Evolutionary conservation across 192 early-diverging fungal genomes (phyloP), one percentile per base, ranked within the genome.

Genomic region (Coemansia interrupta): DNA sequence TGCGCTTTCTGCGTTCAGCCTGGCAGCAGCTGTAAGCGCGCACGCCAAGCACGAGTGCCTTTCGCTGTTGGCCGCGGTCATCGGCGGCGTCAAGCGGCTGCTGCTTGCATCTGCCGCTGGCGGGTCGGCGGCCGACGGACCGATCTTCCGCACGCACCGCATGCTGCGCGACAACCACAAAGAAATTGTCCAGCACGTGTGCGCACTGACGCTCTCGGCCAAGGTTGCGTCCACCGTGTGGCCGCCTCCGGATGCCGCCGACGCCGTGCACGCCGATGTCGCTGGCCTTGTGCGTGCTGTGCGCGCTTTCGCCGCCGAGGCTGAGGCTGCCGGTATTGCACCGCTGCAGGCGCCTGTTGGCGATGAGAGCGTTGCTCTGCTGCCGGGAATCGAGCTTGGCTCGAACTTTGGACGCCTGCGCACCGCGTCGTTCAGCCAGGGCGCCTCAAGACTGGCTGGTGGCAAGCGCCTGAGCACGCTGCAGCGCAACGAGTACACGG

Each of bases 171-270:
- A 82, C 30, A 68, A 84, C 49, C 91, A 97, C 70, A 81, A 84
- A 17, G 81, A 84, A 22, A 88, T 98, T 36, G 87, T 92, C 71
- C 85, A 85, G 17, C 78, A 88, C 5, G 64, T 96, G 13, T 91
- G 92, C 11, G 93, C 93, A 47, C 78, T 98, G 55, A 82, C 89
- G 14, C 72, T 97, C 14, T 85, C 90, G 10, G 86, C 91, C 39
- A 93, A 90, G 61, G 82, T 87, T 39, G 92, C 89, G 0, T 76
- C 89, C 13, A 87, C 88, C n/a, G 83, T 95, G 42, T 95, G 93
- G 92, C 93, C 93, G 28, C 89, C 91, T 4, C 89, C 91, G 5
- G 91, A 93, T 60, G 84, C 91, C 5, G 80, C 86, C 22, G 58
- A 73, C 15, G 89, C 87, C 13, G 88, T 96, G 77, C 82, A 87